A percentile compares a stretch with the other conserved stretches of the same genome.
phyloP scores from a whole-genome alignment of 2,329 filamentous ascomycete genomes.

The Karstenula rhodostoma region DNA sequence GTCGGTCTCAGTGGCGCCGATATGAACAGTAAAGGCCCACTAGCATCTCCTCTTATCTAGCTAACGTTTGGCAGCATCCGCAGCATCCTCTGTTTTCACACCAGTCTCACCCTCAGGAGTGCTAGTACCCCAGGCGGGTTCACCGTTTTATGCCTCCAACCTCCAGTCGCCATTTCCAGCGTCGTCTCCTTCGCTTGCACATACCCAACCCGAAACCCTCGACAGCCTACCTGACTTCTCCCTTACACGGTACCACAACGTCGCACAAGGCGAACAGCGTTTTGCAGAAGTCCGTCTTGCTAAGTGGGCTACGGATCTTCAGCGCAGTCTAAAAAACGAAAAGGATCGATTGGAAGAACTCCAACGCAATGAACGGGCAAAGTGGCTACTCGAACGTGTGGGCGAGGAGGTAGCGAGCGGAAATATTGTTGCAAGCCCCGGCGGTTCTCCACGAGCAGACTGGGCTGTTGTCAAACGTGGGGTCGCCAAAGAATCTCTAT shows the following conservation, averaged over 20 bases:
- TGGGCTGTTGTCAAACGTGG: slow-evolving; percentile 44
- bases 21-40: slow-evolving; percentile 33
- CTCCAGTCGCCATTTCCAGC: slow-evolving; percentile 46
- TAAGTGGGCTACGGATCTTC: slow-evolving; percentile 83
- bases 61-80: slow-evolving; percentile 37
- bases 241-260: slow-evolving; percentile 58
- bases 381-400: slow-evolving; percentile 76
- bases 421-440: slow-evolving; percentile 37
- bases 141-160: slow-evolving; percentile 44
- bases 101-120: slow-evolving; percentile 50
- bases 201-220: slow-evolving; percentile 30
- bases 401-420: slow-evolving; percentile 65
- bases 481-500: slow-evolving; percentile 37
- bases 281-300: slow-evolving; percentile 75
- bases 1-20: slow-evolving; percentile 37
- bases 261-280: slow-evolving; percentile 65
- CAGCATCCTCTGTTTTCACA: slow-evolving; percentile 47
- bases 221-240: slow-evolving; percentile 47
- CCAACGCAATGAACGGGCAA: slow-evolving; percentile 66
- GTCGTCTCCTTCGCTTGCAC: slow-evolving; percentile 44
- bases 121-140: slow-evolving; percentile 45
- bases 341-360: slow-evolving; percentile 72
- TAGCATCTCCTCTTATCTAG: neutral
- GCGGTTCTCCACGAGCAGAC: slow-evolving; percentile 38
- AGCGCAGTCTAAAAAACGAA: slow-evolving; percentile 77